Conservation (phyloP, 768 basidiomycete species). For the Boletus edulis region DNA sequence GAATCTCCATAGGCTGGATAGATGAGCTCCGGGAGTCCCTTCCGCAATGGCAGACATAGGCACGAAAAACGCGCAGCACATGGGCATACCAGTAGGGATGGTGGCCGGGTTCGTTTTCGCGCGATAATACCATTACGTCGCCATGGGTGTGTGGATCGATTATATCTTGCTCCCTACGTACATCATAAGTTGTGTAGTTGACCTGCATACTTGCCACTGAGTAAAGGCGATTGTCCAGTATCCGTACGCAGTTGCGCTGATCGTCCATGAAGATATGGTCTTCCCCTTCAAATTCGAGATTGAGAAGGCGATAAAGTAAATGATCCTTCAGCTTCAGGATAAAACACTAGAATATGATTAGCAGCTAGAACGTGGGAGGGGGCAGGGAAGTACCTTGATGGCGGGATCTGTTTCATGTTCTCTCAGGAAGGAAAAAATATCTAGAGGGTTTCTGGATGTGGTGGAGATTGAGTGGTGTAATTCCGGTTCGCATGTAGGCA, state of each 20-base stretch:
- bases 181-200: constrained; percentile 34
- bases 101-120: background rate
- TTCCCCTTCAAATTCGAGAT: background rate
- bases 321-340: constrained; percentile 13
- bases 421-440: background rate
- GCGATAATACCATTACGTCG: constrained; percentile 26
- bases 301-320: constrained; percentile 7
- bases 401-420: constrained; percentile 4
- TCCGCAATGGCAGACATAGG: constrained; percentile 18
- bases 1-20: background rate
- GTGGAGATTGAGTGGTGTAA: constrained; percentile 8
- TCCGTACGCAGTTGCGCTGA: constrained; percentile 9
- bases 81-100: constrained; percentile 35
- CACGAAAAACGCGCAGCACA: constrained; percentile 30
- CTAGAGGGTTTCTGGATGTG: background rate
- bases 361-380: background rate
- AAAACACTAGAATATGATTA: constrained; percentile 5
- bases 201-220: constrained; percentile 19
- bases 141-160: constrained; percentile 13
- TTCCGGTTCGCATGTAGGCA: background rate
- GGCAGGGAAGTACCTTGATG: constrained; percentile 2
- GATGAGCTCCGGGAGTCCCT: background rate
- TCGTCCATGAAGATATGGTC: constrained; percentile 5
- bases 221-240: constrained; percentile 21
- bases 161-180: constrained; percentile 22